Evolutionary conservation across 2,329 filamentous ascomycete genomes (phyloP).

Genomic region (Coniochaeta sp.): DNA sequence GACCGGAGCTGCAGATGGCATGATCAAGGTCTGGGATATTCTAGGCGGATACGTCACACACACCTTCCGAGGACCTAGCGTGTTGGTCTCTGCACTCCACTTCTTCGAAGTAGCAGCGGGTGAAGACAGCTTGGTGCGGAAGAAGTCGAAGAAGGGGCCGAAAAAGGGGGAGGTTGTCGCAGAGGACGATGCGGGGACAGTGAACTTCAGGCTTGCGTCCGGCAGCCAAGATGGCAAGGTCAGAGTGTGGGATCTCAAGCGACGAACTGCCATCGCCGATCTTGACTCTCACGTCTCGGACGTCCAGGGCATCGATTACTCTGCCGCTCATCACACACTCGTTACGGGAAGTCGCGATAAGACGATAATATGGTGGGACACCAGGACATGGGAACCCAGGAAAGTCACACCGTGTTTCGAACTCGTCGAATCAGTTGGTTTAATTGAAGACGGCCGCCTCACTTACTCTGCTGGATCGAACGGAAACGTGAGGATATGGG

Average conservation of each 20-base stretch:
- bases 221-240: conserved; percentile 93
- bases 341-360: conserved; percentile 88
- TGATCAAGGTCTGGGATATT: conserved; percentile 97
- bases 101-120: conserved; percentile 72
- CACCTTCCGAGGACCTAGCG: conserved; percentile 88
- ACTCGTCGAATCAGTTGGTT: conserved; percentile 76
- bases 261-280: conserved; percentile 66
- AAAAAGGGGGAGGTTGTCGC: conserved; percentile 34
- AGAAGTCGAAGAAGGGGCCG: conserved; percentile 31
- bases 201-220: conserved; percentile 73
- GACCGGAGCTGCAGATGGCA: conserved; percentile 87
- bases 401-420: conserved; percentile 81
- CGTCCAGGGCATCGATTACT: conserved; percentile 82
- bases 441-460: conserved; percentile 62
- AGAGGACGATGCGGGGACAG: conserved; percentile 31
- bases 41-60: conserved; percentile 85
- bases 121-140: conserved; percentile 31
- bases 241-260: conserved; percentile 85
- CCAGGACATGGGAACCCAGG: conserved; percentile 73
- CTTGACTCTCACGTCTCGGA: conserved; percentile 93
- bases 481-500: conserved; percentile 79
- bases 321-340: conserved; percentile 63
- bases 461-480: conserved; percentile 82
- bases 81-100: conserved; percentile 80
- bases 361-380: conserved; percentile 88